A percentile compares a stretch with the other conserved stretches of the same genome.
Conservation (phyloP, 768 basidiomycete genomes). For the Naematelia aurantialba region DNA sequence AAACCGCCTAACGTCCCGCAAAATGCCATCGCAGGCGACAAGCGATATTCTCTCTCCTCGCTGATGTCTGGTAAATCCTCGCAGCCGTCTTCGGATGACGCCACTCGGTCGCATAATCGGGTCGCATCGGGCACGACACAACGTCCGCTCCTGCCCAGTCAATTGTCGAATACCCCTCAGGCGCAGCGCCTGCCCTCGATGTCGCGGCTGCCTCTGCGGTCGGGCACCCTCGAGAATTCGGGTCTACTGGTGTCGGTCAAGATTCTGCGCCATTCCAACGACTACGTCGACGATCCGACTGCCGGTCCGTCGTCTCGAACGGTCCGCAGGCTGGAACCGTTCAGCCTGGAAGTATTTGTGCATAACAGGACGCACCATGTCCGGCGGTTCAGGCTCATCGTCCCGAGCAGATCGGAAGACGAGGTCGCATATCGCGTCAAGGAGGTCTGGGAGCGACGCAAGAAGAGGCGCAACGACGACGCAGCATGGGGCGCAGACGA, state of each 20-base stretch:
- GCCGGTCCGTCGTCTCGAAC: slow-evolving; percentile 1
- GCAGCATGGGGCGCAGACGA: slow-evolving; percentile 13
- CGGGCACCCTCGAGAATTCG: slow-evolving; percentile 6
- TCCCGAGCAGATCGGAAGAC: slow-evolving; percentile 25
- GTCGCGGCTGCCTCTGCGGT: slow-evolving; percentile 2
- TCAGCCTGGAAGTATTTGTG: slow-evolving; percentile 47
- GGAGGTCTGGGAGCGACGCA: slow-evolving; percentile 15
- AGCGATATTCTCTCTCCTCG: slow-evolving; percentile 40
- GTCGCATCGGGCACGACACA: slow-evolving; percentile 11
- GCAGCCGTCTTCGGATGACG: neutral
- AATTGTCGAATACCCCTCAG: slow-evolving; percentile 17
- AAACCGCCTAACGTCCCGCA: slow-evolving; percentile 11
- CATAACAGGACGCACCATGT: slow-evolving; percentile 43
- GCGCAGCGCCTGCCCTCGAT: slow-evolving; percentile 3
- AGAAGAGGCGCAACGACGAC: slow-evolving; percentile 8
- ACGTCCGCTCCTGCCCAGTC: slow-evolving; percentile 35
- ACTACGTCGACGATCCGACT: neutral
- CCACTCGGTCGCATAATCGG: neutral
- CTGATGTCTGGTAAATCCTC: slow-evolving; percentile 21
- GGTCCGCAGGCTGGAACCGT: slow-evolving; percentile 34
- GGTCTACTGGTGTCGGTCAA: slow-evolving; percentile 43
- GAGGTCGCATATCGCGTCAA: slow-evolving; percentile 5
- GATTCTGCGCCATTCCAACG: slow-evolving; percentile 15
- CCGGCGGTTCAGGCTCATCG: slow-evolving; percentile 38
- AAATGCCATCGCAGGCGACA: slow-evolving; percentile 42